Base-by-base conservation (phyloP, 2,329 filamentous ascomycete species). In the Drechslerella coelobrocha region DNA sequence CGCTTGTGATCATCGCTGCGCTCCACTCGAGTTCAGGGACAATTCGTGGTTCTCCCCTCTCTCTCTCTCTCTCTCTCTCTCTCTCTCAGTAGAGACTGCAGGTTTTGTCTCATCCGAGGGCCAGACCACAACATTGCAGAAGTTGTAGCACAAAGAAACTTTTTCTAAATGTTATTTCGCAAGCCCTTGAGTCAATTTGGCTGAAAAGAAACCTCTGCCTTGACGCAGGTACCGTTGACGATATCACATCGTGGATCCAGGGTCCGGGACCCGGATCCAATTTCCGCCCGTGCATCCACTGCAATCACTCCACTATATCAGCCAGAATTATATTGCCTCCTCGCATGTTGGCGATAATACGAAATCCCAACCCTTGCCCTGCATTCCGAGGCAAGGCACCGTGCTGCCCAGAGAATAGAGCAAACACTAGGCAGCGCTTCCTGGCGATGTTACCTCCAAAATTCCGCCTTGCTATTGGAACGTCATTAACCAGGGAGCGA, bases 201-300 rank as follows among this genome's bases (percentile, higher is more conserved):
- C 17, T 39, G 34, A 39, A n/a, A 39, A 39, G 29, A 34, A 34
- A 34, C 6, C 29, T 12, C 24, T 54, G 47, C 41, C 54, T 68
- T 68, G 65, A 69, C 65, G 65, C 65, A 69, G 65, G 65, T 69
- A 69, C 65, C 65, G 65, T 56, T 57, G 57, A 69, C 61, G 23
- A 47, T 61, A 53, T 69, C 65, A 69, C 65, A 62, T 57, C 63
- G 45, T 51, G 51, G n/a, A 14, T 5, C 12, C 34, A 5, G 34
- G 34, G 34, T 6, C 4, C 12, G 34, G 34, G 34, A 23, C 41
- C n/a, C 19, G 41, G 41, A 45, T 45, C 41, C 41, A 45, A 45
- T 45, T 19, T 45, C 41, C 41, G 41, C 21, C 41, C 41, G 41
- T 45, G 41, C 41, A 39, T 39, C 34, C 12, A n/a, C 19, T n/a